phyloP scores from a whole-genome alignment of 192 early-diverging fungal species.

The Podila minutissima region DNA sequence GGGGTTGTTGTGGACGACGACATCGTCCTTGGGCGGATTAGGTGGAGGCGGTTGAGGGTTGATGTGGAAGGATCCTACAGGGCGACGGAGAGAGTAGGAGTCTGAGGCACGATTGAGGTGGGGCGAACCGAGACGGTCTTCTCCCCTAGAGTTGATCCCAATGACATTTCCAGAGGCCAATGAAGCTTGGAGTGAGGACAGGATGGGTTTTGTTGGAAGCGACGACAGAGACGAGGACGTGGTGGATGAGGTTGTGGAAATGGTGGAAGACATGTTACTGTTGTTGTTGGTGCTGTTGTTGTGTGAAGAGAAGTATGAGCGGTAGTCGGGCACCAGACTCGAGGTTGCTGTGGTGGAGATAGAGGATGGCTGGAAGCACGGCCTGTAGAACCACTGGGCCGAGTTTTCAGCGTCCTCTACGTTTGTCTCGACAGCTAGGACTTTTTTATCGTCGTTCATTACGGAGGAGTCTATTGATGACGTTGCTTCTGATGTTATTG shows the following conservation, averaged over 20 bases:
- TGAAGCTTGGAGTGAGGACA: constrained; percentile 10
- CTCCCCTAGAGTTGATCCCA: background rate
- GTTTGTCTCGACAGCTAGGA: constrained; percentile 16
- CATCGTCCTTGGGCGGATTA: background rate
- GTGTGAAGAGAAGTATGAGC: background rate
- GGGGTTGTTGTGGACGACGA: constrained; percentile 15
- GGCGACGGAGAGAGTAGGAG: constrained; percentile 4
- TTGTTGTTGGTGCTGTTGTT: background rate
- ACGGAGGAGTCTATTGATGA: background rate
- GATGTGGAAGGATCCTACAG: constrained; percentile 4
- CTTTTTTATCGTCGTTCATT: background rate
- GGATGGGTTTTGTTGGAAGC: constrained; percentile 3
- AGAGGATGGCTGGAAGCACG: constrained; percentile 32
- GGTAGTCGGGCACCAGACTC: constrained; percentile 20
- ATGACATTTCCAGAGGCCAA: constrained; percentile 7
- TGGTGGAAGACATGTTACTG: background rate
- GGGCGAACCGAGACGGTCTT: background rate
- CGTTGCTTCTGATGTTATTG: background rate
- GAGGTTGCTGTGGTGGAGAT: constrained; percentile 45
- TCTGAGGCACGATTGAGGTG: background rate
- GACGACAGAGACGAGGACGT: constrained; percentile 1
- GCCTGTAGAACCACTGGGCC: constrained; percentile 46
- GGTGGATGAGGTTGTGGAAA: background rate
- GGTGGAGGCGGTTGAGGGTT: background rate
- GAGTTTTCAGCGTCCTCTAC: background rate